Evolutionary conservation across 2,329 filamentous ascomycete species (phyloP), one percentile per base, ranked within the genome.

Genomic region (Venturia carpophila): DNA sequence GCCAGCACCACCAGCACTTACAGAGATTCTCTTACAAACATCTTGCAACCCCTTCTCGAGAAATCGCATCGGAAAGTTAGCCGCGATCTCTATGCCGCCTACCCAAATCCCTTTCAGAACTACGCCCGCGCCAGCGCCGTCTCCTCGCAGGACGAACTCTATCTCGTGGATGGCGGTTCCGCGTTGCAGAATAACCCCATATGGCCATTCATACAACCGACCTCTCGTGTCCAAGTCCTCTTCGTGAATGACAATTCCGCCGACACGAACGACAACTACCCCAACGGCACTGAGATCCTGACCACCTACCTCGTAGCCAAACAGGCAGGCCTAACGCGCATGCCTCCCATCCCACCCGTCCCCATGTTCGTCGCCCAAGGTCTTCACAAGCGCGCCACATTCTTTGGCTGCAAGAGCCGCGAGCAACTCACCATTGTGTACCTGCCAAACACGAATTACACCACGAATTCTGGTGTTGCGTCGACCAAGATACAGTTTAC

Each of bases 211-310:
- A 74, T 83, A 69, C 79, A 82, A 65, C 75, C 77, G 62, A 69
- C 77, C 7, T 81, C 84, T 64, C 73, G 76, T 66, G 79, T 88
- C 67, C 84, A 87, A 71, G 82, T 88, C 63, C 80, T 89, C 71
- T 81, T 88, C 73, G 85, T 85, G 61, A 79, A 85, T 71, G 87
- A 89, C 75, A 85, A 84, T 63, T 83, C 81, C 5, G 85, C 84
- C 69, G 86, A 89, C 74, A 87, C 83, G 0, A 71, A 76, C 60
- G 76, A 75, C 70, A 75, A 77, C 73, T 88, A 82, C 80, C 86
- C 86, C 68, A 82, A 87, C 71, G 86, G 85, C 66, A 81, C 80
- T 43, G 83, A 84, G 63, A 74, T 86, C 64, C 78, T 79, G 64
- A 81, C 82, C 66, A 84, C 83, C 21, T 87, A 85, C 74, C 75